Evolutionary conservation across 75 land plant genomes (phyloP), one percentile per base, ranked within the genome.

Genomic region (Pinus tabuliformis): DNA sequence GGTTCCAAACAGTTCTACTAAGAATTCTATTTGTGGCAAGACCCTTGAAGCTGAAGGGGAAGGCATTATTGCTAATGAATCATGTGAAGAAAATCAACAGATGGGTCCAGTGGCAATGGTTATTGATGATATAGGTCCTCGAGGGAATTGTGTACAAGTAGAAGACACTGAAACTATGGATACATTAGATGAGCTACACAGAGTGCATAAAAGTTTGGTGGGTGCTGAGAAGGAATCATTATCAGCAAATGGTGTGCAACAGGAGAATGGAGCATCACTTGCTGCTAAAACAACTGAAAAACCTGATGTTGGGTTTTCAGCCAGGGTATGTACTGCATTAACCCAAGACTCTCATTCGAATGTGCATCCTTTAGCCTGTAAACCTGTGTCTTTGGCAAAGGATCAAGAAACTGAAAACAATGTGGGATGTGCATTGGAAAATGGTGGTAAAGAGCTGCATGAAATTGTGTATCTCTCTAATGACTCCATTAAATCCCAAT

Each of bases 71-170:
- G 37, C 71, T 39, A 49, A 66, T 20, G 28, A 66, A 37, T 66
- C 71, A 66, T 20, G 8, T 39, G 45, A 66, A 20, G 71, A 17
- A 36, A n/a, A 66, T 17, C 45, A 37, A 20, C 71, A 39, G 71
- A 66, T 66, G 22, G 39, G 49, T 39, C 22, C 71, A 66, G 71
- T 66, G 71, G 52, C 2, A 66, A 39, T 37, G 71, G 39, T 37
- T 20, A 21, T 37, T 39, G 49, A 45, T 45, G 6, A 45, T 5
- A 45, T 45, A 20, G 71, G 20, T 66, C 71, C 9, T 6, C 33
- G 6, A 42, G 39, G 6, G 49, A 45, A 45, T 45, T 45, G 5
- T 0, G 9, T 45, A 45, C 49, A 20, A 45, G 15, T 8, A 39
- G 45, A 6, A 39, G 71, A 39, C 39, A 8, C 45, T 66, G 21